These are phyloP conservation scores for Trichoderma orchidacearum DNA, from an alignment of 495 filamentous ascomycete genomes.

Conservation along the genomic window DNA sequence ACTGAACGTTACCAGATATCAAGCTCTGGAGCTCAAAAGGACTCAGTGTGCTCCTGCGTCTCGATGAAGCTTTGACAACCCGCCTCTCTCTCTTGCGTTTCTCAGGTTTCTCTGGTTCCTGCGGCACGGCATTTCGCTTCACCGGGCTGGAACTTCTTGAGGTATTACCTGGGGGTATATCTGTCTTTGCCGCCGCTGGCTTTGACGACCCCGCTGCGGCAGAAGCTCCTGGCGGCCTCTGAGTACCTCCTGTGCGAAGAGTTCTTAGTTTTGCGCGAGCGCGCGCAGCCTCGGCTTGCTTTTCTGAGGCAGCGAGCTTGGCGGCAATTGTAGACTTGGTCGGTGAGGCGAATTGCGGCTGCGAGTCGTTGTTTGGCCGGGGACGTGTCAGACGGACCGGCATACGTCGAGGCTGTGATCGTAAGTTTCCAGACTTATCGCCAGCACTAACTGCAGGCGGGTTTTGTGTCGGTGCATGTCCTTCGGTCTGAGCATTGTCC, in stretches of 20 bases:
- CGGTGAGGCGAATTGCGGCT: slow-evolving; percentile 26
- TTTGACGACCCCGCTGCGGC: slow-evolving; percentile 2
- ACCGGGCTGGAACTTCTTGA: background rate
- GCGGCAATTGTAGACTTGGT: slow-evolving; percentile 35
- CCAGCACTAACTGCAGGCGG: background rate
- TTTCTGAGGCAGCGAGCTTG: slow-evolving; percentile 40
- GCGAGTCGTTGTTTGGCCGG: background rate
- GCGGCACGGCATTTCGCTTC: background rate
- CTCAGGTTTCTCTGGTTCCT: slow-evolving; percentile 3
- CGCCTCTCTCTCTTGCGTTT: slow-evolving; percentile 30
- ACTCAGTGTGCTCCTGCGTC: slow-evolving; percentile 57
- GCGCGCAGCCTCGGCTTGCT: slow-evolving; percentile 41
- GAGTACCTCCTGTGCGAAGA: background rate
- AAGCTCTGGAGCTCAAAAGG: slow-evolving; percentile 58
- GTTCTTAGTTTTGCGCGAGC: slow-evolving; percentile 41
- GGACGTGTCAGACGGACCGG: background rate
- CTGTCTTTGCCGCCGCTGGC: background rate
- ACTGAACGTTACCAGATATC: slow-evolving; percentile 23
- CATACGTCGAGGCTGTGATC: background rate
- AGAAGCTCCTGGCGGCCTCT: slow-evolving; percentile 2
- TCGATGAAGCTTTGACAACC: slow-evolving; percentile 30
- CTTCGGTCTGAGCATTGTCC: background rate
- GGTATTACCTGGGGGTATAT: too few species aligned
- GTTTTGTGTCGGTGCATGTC: background rate
- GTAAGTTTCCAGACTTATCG: background rate